Conservation (phyloP, 1,139 yeast genomes). For the Geotrichum armillariae region DNA sequence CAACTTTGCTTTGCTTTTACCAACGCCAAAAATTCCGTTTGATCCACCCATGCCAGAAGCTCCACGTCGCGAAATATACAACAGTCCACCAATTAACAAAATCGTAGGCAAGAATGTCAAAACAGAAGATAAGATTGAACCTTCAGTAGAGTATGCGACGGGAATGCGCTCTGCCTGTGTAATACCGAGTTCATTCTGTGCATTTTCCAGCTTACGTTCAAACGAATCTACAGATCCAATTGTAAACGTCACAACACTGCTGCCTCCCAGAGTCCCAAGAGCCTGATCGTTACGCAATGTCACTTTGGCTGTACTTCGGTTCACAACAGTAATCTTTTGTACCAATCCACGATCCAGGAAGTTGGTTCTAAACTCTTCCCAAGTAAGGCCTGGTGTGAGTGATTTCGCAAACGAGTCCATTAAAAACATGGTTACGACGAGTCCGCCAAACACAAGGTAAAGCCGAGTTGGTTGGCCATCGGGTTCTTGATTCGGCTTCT, state of each 20-base stretch:
- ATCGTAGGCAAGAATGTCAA: slow-evolving; percentile 80
- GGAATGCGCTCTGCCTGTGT: slow-evolving; percentile 73
- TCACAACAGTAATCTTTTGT: slow-evolving; percentile 70
- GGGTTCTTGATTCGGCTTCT: background rate
- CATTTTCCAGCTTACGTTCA: slow-evolving; percentile 74
- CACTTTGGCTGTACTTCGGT: slow-evolving; percentile 69
- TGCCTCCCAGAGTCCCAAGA: slow-evolving; percentile 30
- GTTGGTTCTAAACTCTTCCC: slow-evolving; percentile 85
- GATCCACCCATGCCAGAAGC: slow-evolving; percentile 47
- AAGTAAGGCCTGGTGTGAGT: slow-evolving; percentile 51
- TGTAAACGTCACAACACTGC: slow-evolving; percentile 51
- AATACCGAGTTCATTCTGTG: slow-evolving; percentile 72
- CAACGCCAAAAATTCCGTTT: slow-evolving; percentile 53
- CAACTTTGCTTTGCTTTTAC: slow-evolving; percentile 79
- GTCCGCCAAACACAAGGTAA: slow-evolving; percentile 10
- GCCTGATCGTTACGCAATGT: slow-evolving; percentile 28
- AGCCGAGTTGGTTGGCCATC: slow-evolving; percentile 7
- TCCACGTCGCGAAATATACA: slow-evolving; percentile 65
- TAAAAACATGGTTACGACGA: slow-evolving; percentile 12
- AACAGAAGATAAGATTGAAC: slow-evolving; percentile 57
- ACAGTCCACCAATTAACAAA: slow-evolving; percentile 80
- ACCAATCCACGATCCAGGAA: slow-evolving; percentile 85
- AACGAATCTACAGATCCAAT: slow-evolving; percentile 90
- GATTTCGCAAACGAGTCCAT: slow-evolving; percentile 15
- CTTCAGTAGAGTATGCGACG: slow-evolving; percentile 65